Base-by-base conservation (phyloP, 2,329 filamentous ascomycete genomes). In the Cryphonectria parasitica region DNA sequence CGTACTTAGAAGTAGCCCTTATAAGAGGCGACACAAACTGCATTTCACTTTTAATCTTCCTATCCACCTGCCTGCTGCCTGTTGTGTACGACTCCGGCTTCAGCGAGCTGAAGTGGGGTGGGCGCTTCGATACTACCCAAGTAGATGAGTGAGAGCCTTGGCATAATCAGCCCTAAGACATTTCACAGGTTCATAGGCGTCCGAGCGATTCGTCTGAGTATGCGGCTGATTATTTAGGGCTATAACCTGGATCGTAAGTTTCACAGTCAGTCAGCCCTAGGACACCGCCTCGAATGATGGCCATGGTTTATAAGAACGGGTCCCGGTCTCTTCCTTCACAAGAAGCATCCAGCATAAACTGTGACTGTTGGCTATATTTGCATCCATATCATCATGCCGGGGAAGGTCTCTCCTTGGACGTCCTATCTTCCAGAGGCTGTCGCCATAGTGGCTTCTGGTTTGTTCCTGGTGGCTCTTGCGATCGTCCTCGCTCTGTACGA, bases 391-490 rank as follows among this genome's bases (percentile, higher is more conserved):
- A 61, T 8, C 31, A 61, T 61, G 56, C 15, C 17, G 4, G 25
- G 56, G n/a, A 8, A 36, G 3, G 15, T 6, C 4, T 36, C 13
- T 61, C 19, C 19, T n/a, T 28, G 19, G 15, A 19, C 4, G 31
- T 31, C 25, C 28, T 36, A 61, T 36, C 31, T 61, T 36, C 31
- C 56, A 61, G 69, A 70, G 58, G 61, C 60, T 45, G 17, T 64
- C 10, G 41, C 60, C 22, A 25, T 71, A 34, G 2, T 68, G 10
- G 65, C 56, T 1, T 66, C 68, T 41, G 39, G 54, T 1, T 28
- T 43, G 17, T 66, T 39, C 19, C 54, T 69, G 11, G 68, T 31
- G 15, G 54, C 54, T 36, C 54, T 67, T 28, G 64, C 28, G 2
- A 34, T 39, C 7, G 7, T 69, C 5, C 7, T 69, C 31, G 28